These are phyloP conservation scores for Verticillium tricorpus DNA, from an alignment of 2,329 filamentous ascomycete species.

Conservation along the genomic window DNA sequence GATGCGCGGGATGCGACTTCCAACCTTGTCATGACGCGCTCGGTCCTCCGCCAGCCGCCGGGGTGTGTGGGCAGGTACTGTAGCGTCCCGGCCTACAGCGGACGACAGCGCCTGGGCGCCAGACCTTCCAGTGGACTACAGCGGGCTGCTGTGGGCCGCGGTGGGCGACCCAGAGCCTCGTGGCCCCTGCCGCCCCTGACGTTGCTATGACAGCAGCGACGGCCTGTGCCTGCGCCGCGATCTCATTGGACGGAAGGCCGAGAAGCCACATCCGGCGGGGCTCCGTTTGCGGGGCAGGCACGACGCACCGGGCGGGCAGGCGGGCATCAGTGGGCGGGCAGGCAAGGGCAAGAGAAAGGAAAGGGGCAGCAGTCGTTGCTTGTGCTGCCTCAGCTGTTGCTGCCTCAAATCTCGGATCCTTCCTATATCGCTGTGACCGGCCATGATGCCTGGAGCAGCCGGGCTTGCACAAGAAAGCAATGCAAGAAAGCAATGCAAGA, in stretches of 20 bases:
- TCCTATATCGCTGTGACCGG: too few species aligned
- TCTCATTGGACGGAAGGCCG: not conserved
- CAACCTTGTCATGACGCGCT: slow-evolving; percentile 4
- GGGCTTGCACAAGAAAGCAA: too few species aligned
- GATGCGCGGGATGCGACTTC: not conserved
- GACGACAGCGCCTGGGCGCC: not conserved
- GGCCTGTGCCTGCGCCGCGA: not conserved
- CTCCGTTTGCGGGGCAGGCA: not conserved
- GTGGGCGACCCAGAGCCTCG: not conserved
- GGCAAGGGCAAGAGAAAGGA: not conserved
- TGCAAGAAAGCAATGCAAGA: too few species aligned
- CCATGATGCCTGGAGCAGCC: too few species aligned
- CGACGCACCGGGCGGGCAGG: not conserved
- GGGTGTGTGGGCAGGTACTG: not conserved
- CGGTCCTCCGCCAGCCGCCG: slow-evolving; percentile 1
- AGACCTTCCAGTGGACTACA: not conserved
- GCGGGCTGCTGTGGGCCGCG: not conserved
- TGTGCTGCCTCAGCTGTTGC: not conserved
- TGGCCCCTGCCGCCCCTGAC: not conserved
- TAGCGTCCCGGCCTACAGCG: not conserved
- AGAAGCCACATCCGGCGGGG: not conserved
- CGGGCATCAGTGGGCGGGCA: not conserved
- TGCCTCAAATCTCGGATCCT: too few species aligned
- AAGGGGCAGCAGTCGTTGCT: not conserved
- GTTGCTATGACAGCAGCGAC: slow-evolving; percentile 4